Percentiles rank a stretch among this genome's conserved stretches.
These are phyloP conservation scores for Musa troglodytarum DNA, from an alignment of 176 grass and related monocot genomes.

Conservation along the genomic window DNA sequence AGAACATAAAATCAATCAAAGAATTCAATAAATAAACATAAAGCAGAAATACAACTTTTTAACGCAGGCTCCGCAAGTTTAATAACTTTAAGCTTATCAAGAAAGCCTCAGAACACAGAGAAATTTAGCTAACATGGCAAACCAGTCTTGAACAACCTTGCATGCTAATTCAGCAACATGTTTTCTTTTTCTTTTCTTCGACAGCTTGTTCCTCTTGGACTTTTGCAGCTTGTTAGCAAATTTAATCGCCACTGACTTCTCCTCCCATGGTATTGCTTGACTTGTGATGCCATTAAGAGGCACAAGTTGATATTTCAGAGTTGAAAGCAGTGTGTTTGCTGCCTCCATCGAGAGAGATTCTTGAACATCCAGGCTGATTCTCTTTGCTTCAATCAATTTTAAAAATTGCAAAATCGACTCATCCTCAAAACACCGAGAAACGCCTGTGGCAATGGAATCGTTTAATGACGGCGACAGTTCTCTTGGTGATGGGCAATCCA, in stretches of 20 bases:
- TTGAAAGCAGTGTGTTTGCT: slow-evolving; percentile 42
- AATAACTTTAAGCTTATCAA: neutral
- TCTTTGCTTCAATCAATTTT: slow-evolving; percentile 39
- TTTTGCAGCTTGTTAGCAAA: slow-evolving; percentile 80
- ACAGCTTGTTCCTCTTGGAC: slow-evolving; percentile 69
- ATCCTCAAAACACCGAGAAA: neutral
- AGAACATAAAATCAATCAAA: slow-evolving; percentile 21
- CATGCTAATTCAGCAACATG: slow-evolving; percentile 40
- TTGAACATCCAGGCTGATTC: slow-evolving; percentile 42
- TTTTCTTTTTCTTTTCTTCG: slow-evolving; percentile 77
- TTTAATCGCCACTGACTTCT: slow-evolving; percentile 28
- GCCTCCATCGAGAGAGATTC: slow-evolving; percentile 53
- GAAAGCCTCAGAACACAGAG: neutral
- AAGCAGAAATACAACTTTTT: neutral
- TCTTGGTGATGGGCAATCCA: neutral
- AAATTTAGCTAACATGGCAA: neutral
- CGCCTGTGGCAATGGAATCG: neutral
- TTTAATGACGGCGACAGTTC: neutral
- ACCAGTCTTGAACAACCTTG: slow-evolving; percentile 34
- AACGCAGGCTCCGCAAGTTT: neutral
- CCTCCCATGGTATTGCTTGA: slow-evolving; percentile 44
- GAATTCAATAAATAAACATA: neutral
- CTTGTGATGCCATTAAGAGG: slow-evolving; percentile 40
- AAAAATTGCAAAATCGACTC: slow-evolving; percentile 14
- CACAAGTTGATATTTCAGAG: slow-evolving; percentile 42